These are phyloP conservation scores for Solanum habrochaites DNA, from an alignment of 257 asterid genomes.

Conservation along the genomic window DNA sequence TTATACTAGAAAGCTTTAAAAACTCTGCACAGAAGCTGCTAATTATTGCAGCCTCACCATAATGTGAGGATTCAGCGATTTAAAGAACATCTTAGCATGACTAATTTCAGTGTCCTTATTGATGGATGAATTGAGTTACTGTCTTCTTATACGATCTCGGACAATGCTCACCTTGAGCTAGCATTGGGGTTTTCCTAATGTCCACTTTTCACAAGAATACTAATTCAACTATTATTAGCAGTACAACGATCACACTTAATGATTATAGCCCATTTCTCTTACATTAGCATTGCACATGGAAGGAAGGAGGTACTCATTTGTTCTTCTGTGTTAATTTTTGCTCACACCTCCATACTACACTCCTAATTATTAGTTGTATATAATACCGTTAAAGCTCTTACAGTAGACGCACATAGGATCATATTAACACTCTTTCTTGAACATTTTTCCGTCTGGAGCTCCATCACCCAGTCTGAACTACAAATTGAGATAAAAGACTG, in stretches of 20 bases:
- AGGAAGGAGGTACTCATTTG: not conserved
- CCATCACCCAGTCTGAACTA: not conserved
- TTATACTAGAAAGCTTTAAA: not conserved
- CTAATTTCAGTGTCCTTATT: not conserved
- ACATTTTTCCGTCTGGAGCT: not conserved
- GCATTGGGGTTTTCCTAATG: not conserved
- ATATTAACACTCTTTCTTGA: not conserved
- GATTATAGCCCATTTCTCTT: not conserved
- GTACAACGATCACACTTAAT: not conserved
- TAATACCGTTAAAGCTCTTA: not conserved
- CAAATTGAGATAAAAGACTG: not conserved
- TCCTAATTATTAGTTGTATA: not conserved
- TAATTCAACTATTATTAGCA: not conserved
- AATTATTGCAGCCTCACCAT: not conserved
- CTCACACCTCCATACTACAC: not conserved
- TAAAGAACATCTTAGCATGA: not conserved
- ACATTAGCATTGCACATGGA: not conserved
- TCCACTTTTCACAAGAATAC: not conserved
- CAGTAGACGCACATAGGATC: not conserved
- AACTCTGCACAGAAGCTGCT: not conserved
- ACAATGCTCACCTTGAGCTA: not conserved
- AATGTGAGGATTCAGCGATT: not conserved
- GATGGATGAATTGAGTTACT: not conserved
- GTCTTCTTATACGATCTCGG: not conserved
- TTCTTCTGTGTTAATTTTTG: not conserved